A percentile compares a stretch with the other conserved stretches of the same genome.
These are phyloP conservation scores for Sequoia sempervirens DNA, from an alignment of 75 land plant species.

Conservation along the genomic window DNA sequence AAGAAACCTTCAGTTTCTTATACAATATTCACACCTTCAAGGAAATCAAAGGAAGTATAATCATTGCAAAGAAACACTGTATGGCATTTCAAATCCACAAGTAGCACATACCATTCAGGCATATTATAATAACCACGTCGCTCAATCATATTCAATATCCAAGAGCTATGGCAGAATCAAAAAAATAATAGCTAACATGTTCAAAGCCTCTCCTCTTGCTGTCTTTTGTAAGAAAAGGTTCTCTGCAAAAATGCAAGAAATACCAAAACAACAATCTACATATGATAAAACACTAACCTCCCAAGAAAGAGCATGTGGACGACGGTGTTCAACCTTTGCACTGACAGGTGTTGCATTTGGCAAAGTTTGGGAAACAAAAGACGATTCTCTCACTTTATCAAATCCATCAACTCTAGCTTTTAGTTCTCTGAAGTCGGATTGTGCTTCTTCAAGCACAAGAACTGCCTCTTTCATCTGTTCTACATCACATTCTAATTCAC, in stretches of 20 bases:
- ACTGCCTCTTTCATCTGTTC: slow-evolving; percentile 90
- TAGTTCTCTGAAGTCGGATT: slow-evolving; percentile 77
- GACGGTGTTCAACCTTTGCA: slow-evolving; percentile 57
- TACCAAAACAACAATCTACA: neutral
- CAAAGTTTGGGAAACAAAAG: slow-evolving; percentile 19
- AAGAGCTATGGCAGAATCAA: neutral
- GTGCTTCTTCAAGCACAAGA: slow-evolving; percentile 87
- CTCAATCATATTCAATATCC: slow-evolving; percentile 1
- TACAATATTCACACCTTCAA: neutral
- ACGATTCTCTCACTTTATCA: slow-evolving; percentile 48
- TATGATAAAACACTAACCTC: slow-evolving; percentile 49
- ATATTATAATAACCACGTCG: neutral
- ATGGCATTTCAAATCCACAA: neutral
- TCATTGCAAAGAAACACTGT: neutral
- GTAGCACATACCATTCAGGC: neutral
- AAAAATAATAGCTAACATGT: neutral
- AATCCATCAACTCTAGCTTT: slow-evolving; percentile 72
- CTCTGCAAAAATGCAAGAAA: no score
- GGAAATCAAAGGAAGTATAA: neutral
- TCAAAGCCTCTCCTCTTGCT: neutral
- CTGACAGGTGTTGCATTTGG: slow-evolving; percentile 29
- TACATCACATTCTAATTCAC: slow-evolving; percentile 89
- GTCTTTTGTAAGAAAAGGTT: neutral
- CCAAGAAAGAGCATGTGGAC: slow-evolving; percentile 96
- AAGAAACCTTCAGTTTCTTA: neutral